Percentiles rank a stretch among this genome's conserved stretches.
Conservation (phyloP, 441 rosid species). For the Eugenia klotzschiana region DNA sequence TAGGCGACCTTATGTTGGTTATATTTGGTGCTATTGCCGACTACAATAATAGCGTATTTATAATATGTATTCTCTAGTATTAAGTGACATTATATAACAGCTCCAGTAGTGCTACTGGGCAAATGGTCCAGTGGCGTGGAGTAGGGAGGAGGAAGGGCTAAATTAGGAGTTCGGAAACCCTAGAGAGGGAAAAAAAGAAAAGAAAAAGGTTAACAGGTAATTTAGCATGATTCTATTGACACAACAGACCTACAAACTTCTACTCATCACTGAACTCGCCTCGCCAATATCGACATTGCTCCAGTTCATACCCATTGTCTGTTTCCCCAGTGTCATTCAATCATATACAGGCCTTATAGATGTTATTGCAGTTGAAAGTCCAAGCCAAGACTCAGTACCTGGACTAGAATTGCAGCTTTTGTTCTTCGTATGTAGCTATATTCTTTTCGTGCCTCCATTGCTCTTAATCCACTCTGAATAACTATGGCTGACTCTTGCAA, state of each 20-base stretch:
- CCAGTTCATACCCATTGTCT: background rate
- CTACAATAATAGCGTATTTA: background rate
- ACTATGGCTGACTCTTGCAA: conserved; percentile 21
- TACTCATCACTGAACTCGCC: background rate
- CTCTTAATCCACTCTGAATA: conserved; percentile 44
- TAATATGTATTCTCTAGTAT: too few species aligned
- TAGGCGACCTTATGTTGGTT: background rate
- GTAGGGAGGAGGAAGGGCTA: background rate
- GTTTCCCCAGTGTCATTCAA: background rate
- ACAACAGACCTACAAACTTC: background rate
- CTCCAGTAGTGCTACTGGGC: background rate
- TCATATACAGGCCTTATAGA: background rate
- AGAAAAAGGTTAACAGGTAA: background rate
- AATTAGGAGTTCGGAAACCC: background rate
- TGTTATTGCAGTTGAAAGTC: background rate
- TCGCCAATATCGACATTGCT: background rate
- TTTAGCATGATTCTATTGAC: background rate
- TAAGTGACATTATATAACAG: background rate
- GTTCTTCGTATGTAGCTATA: conserved; percentile 41
- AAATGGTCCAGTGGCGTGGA: background rate
- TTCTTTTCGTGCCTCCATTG: conserved; percentile 42
- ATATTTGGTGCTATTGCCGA: background rate
- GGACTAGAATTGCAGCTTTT: conserved; percentile 41
- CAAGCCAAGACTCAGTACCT: conserved; percentile 26
- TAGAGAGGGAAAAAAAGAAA: background rate